phyloP scores from a whole-genome alignment of 2,329 filamentous ascomycete genomes.

The Ascochyta koolunga region DNA sequence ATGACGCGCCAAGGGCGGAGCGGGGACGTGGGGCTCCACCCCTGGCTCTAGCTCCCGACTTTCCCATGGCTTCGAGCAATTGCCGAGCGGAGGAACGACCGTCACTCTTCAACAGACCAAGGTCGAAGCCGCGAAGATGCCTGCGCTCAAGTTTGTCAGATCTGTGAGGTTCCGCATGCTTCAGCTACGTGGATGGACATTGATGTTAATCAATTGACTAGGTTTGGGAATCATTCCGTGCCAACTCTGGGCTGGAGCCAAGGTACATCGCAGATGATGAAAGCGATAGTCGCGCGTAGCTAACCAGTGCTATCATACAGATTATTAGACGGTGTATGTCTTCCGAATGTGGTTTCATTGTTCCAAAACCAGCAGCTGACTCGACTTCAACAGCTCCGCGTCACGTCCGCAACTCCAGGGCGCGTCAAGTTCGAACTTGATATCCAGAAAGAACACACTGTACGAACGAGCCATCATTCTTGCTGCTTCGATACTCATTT shows the following conservation, averaged over 20 bases:
- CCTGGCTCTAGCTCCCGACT: constrained; percentile 22
- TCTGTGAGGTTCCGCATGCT: constrained; percentile 57
- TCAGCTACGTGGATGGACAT: neutral
- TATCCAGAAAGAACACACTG: constrained; percentile 76
- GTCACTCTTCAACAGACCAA: constrained; percentile 25
- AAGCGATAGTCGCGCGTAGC: neutral
- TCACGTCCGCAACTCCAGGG: constrained; percentile 69
- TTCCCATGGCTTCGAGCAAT: constrained; percentile 10
- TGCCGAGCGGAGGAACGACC: constrained; percentile 31
- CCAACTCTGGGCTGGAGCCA: constrained; percentile 85
- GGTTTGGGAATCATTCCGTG: constrained; percentile 86
- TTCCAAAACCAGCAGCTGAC: neutral
- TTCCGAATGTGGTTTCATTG: neutral
- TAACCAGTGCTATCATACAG: constrained; percentile 27
- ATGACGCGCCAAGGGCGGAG: constrained; percentile 33
- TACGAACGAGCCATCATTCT: constrained; percentile 46
- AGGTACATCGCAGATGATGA: constrained; percentile 60
- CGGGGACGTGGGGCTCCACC: constrained; percentile 31
- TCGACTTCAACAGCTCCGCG: constrained; percentile 61
- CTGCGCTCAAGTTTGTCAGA: constrained; percentile 66
- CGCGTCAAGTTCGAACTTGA: constrained; percentile 77
- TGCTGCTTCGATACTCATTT: constrained; percentile 3
- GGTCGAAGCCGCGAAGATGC: constrained; percentile 29
- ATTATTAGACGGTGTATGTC: constrained; percentile 51
- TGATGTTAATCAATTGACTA: constrained; percentile 47